Evolutionary conservation across 108 stramenopile genomes (phyloP), one percentile per base, ranked within the genome.

Genomic region (Fragilariopsis cylindrus): DNA sequence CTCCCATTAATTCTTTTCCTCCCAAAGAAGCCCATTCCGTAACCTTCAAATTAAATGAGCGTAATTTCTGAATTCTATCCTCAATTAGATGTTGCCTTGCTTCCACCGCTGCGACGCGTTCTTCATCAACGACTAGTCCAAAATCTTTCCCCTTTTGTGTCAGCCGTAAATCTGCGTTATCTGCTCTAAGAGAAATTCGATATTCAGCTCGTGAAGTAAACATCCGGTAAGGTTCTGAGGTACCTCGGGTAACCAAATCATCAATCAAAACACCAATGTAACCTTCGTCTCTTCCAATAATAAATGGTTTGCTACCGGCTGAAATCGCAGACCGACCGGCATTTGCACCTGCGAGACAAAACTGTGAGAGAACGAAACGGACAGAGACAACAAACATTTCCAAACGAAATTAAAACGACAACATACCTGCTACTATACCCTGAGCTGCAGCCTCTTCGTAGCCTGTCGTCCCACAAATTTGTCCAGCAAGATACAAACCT

Each of bases 391-490:
- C 21, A 21, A 21, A 1, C 21, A 21, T 21, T 21, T 21, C 21
- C 21, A 21, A 21, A 21, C 21, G 21, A 21, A 21, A 21, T 21
- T 21, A 21, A 21, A 21, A 21, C 21, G 21, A 21, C 21, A 21
- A 21, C 21, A 21, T 21, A 21, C 21, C 21, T 6, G 98, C 98
- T 15, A 98, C 85, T 53, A 99, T 85, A 15, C 97, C 97, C 78
- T 98, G 97, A 5, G 97, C 98, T 1, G 89, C 98, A 7, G 98
- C 98, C 78, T 99, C 98, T 84, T 99, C 98, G 77, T 99, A 99
- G 16, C 98, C 98, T 8, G 98, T 99, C 8, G 98, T 99, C 8
- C 98, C 97, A 77, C 97, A 98, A 72, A 99, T 99, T 82, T 98
- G 97, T 7, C 98, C 98, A 6, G 98, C 98, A 47, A 99, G 84